Evolutionary conservation across 78 protist species (phyloP).

Genomic region (Dictyostelium firmibasis): DNA sequence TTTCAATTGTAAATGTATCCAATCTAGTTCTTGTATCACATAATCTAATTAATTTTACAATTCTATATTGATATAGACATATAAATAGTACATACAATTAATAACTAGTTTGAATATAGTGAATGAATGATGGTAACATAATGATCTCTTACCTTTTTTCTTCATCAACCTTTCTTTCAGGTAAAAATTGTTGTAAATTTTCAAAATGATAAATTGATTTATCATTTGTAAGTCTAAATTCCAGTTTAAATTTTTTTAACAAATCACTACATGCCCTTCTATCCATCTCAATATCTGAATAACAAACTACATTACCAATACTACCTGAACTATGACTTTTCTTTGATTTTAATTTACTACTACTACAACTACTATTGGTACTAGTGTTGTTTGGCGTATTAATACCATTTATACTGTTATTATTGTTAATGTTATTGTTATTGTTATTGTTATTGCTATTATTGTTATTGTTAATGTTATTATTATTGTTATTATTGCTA

Average conservation of each 20-base stretch:
- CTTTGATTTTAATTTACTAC: background rate
- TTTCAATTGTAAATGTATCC: constrained; percentile 70
- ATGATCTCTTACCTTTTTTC: constrained; percentile 34
- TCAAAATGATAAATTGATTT: constrained; percentile 17
- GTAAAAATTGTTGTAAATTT: constrained; percentile 14
- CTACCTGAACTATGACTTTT: background rate
- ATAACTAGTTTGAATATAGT: background rate
- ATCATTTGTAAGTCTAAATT: constrained; percentile 13
- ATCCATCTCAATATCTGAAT: constrained; percentile 3
- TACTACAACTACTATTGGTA: background rate
- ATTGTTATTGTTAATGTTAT: background rate
- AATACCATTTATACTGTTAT: background rate
- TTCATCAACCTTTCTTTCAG: constrained; percentile 12
- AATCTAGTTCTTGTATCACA: constrained; percentile 40
- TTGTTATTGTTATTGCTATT: background rate
- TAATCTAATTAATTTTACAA: constrained; percentile 51
- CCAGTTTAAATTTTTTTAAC: constrained; percentile 7
- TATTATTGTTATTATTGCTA: background rate
- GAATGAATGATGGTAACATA: background rate
- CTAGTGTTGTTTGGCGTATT: background rate
- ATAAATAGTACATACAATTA: no score
- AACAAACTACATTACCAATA: background rate
- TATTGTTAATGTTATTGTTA: background rate
- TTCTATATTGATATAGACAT: background rate
- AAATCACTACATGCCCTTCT: background rate